Base-by-base conservation (phyloP, 108 stramenopile species). In the Nitzschia sp. region DNA sequence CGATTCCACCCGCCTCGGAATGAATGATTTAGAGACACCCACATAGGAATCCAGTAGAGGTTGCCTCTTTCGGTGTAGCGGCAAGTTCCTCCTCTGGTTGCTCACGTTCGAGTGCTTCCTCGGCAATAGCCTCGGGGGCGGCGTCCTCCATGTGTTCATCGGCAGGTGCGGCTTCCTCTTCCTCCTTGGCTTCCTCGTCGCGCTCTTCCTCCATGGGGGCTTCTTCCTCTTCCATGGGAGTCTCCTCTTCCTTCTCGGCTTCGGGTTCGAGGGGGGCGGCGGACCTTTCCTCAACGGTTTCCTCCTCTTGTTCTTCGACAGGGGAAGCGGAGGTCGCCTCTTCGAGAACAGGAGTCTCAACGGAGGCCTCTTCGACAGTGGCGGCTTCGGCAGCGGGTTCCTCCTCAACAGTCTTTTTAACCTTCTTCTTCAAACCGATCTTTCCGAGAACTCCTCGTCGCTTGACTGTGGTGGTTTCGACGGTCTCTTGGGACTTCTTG, bases 371-470 rank as follows among this genome's bases (percentile, higher is more conserved):
- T 35, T 73, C 53, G 23, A 54, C 58, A 73, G 65, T 64, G 34
- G 55, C 65, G 15, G 45, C 44, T 36, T 70, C 58, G 6, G 26
- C 58, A 6, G 27, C 46, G 23, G 28, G 30, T 38, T 65, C 64
- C 11, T 31, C 64, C 34, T 48, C 22, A 57, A 23, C 11, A 16
- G 53, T 45, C 17, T 32, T 62, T 45, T 71, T 71, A 25, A 41
- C 66, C 41, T 63, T 75, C 60, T 75, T 75, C 66, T 68, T 75
- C 66, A 75, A 58, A 29, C 73, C 73, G 29, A 75, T 53, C 73
- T 75, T 75, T 57, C 73, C 73, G 35, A 75, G 73, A 19, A 75
- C 13, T 31, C 73, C 73, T 19, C 44, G 32, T 13, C 71, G 71
- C 58, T 66, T 66, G 57, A 62, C 45, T 25, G 41, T 48, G 3